A percentile compares a stretch with the other conserved stretches of the same genome.
Conservation (phyloP, 225 moss, liverwort and hornwort genomes). For the Pleurozium schreberi region DNA sequence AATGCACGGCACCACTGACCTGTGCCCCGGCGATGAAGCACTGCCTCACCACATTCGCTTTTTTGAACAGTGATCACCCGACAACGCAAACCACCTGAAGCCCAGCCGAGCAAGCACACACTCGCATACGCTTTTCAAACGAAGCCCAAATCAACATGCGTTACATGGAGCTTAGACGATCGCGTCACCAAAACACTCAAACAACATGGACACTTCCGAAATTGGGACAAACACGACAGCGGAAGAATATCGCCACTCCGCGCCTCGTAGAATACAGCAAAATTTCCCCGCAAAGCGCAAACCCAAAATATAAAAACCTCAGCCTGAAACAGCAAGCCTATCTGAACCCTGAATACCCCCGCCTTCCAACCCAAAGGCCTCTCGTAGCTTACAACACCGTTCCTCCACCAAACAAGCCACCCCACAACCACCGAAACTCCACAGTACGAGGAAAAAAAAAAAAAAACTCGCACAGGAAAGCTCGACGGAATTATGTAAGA, state of each 20-base stretch:
- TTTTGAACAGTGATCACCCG: neutral
- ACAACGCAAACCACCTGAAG: neutral
- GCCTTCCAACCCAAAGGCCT: neutral
- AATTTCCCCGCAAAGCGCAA: too few species aligned
- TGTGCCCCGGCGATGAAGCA: constrained; percentile 13
- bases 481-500: neutral
- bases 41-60: constrained; percentile 7
- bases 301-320: neutral
- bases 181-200: neutral
- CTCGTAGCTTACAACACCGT: neutral
- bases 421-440: too few species aligned
- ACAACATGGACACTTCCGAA: constrained; percentile 20
- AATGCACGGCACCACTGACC: neutral
- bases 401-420: neutral
- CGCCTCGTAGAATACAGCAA: neutral
- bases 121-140: too few species aligned
- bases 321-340: too few species aligned
- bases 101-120: neutral
- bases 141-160: neutral
- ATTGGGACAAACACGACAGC: neutral
- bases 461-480: neutral
- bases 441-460: too few species aligned
- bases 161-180: neutral
- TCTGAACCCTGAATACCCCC: neutral
- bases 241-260: neutral